A percentile compares a stretch with the other conserved stretches of the same genome.
phyloP scores from a whole-genome alignment of 352 stramenopile genomes.

The Saprolegnia parasitica region DNA sequence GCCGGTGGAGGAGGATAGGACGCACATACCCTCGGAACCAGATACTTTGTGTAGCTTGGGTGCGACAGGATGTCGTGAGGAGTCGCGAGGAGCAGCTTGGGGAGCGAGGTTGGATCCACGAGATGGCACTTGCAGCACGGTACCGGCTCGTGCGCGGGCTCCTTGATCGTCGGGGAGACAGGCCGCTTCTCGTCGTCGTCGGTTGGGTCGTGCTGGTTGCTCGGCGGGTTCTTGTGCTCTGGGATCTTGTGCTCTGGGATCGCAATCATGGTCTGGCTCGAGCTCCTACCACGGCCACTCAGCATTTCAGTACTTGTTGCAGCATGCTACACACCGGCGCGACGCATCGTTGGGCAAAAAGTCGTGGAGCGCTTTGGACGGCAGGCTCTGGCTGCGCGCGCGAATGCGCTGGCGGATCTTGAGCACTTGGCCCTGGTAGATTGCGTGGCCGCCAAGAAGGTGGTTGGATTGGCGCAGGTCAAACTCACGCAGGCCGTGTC shows the following conservation, averaged over 20 bases:
- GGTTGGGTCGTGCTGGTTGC: neutral
- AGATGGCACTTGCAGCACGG: conserved; percentile 35
- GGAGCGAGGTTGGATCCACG: conserved; percentile 36
- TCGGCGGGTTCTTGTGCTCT: conserved; percentile 5
- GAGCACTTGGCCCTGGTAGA: conserved; percentile 42
- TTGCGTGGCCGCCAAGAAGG: conserved; percentile 36
- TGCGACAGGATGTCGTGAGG: conserved; percentile 48
- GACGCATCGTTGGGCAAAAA: neutral
- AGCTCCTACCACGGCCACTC: neutral
- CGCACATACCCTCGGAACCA: conserved; percentile 40
- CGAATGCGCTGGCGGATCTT: conserved; percentile 35
- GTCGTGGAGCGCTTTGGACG: neutral
- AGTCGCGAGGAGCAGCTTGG: conserved; percentile 45
- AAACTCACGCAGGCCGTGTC: conserved; percentile 45
- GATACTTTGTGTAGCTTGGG: conserved; percentile 32
- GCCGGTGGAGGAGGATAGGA: neutral
- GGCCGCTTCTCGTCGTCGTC: conserved; percentile 12
- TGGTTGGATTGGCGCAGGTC: conserved; percentile 56
- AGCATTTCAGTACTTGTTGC: neutral
- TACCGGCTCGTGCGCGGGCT: conserved; percentile 39
- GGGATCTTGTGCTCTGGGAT: neutral
- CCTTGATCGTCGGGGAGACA: conserved; percentile 23
- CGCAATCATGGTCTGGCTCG: neutral
- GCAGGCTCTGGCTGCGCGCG: conserved; percentile 14
- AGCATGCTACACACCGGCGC: neutral